Percentiles rank a stretch among this genome's conserved stretches.
These are phyloP conservation scores for Luzula sylvatica DNA, from an alignment of 176 grass and related monocot species.

Conservation along the genomic window DNA sequence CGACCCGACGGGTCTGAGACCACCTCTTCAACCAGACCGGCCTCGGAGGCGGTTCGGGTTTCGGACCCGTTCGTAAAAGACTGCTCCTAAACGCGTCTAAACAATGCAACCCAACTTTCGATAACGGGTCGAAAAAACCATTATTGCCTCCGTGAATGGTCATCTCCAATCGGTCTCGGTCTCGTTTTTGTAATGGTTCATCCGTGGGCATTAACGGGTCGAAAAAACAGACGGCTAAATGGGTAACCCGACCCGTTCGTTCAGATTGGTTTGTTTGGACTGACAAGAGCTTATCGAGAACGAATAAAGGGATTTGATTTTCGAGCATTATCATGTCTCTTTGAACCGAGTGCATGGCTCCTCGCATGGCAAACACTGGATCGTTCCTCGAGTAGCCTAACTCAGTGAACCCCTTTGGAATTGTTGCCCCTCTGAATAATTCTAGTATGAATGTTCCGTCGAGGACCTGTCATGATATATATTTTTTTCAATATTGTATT, in stretches of 20 bases:
- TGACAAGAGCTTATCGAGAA: constrained; percentile 55
- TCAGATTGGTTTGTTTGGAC: constrained; percentile 42
- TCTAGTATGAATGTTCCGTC: constrained; percentile 79
- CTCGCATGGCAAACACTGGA: constrained; percentile 72
- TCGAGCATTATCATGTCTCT: constrained; percentile 96
- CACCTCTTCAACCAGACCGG: constrained; percentile 35
- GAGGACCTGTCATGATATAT: constrained; percentile 40
- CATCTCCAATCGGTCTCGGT: constrained; percentile 36
- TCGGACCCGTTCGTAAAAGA: constrained; percentile 46
- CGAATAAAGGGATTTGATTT: constrained; percentile 94
- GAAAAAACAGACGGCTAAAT: constrained; percentile 68
- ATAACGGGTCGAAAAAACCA: constrained; percentile 64
- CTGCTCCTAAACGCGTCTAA: constrained; percentile 76
- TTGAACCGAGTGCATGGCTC: constrained; percentile 59
- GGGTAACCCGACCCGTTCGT: constrained; percentile 32
- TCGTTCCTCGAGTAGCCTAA: constrained; percentile 65
- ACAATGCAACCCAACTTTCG: constrained; percentile 54
- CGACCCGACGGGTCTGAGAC: constrained; percentile 28
- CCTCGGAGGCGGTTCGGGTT: constrained; percentile 35
- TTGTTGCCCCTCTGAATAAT: constrained; percentile 55
- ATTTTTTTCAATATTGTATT: not conserved
- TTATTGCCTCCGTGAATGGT: constrained; percentile 10
- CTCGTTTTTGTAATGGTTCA: constrained; percentile 35
- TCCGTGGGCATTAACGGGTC: constrained; percentile 84
- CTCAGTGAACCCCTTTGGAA: constrained; percentile 34